Conservation (phyloP, 169 alveolate genomes). For the Cardiosporidium cionae region DNA sequence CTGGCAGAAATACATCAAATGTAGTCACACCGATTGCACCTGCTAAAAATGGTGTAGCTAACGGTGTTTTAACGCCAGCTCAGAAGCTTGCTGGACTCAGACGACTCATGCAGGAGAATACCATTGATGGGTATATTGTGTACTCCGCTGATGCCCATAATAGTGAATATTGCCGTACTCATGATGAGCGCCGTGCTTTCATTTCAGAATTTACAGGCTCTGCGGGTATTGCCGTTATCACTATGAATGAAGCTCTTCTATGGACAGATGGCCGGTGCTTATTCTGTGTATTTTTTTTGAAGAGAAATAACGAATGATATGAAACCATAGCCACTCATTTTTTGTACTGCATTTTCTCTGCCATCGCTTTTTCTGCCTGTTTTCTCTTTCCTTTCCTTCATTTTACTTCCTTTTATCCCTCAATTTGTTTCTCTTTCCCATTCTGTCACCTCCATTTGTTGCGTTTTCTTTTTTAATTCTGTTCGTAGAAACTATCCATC, state of each 20-base stretch:
- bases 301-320: not conserved
- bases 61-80: too few relatives aligned
- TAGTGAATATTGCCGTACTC: constrained; percentile 39
- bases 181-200: constrained; percentile 40
- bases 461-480: not conserved
- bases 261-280: constrained; percentile 50
- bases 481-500: not conserved
- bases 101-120: constrained; percentile 23
- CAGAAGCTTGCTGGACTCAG: constrained; percentile 32
- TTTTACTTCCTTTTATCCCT: not conserved
- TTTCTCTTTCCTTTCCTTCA: not conserved
- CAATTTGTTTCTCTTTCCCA: not conserved
- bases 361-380: not conserved
- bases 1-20: too few relatives aligned
- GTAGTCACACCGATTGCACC: too few relatives aligned
- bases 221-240: constrained; percentile 44
- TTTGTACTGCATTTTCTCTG: too few relatives aligned
- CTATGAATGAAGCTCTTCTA: constrained; percentile 37
- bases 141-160: constrained; percentile 49
- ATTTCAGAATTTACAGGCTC: constrained; percentile 46
- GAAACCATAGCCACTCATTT: not conserved
- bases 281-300: not conserved
- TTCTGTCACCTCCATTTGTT: not conserved
- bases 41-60: too few relatives aligned
- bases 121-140: constrained; percentile 39